These are phyloP conservation scores for Fusarium cyanostomum DNA, from an alignment of 2,329 filamentous ascomycete species.

Conservation along the genomic window DNA sequence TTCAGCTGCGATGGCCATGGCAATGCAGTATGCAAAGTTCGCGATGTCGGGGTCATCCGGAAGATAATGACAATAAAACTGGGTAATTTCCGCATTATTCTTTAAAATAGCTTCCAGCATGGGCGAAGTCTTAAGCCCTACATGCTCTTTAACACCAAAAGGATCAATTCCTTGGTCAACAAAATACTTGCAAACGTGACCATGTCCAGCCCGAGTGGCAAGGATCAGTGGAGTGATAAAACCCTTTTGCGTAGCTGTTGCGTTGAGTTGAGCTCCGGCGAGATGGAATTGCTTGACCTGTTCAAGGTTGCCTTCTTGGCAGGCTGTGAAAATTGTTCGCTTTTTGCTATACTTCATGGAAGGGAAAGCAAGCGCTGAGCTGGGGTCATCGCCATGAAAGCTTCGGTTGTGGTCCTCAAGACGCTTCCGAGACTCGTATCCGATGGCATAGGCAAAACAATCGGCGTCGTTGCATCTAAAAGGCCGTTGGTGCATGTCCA, in stretches of 20 bases:
- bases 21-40: accelerated
- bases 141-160: background rate
- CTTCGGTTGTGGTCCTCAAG: background rate
- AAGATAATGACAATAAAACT: background rate
- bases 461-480: accelerated
- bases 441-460: background rate
- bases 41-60: background rate
- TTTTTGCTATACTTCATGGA: accelerated
- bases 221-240: accelerated
- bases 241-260: accelerated
- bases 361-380: accelerated
- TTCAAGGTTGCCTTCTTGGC: accelerated
- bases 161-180: accelerated
- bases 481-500: accelerated
- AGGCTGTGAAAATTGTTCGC: background rate
- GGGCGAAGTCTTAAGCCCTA: no score
- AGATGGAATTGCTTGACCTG: background rate
- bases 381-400: accelerated
- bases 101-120: background rate
- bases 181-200: background rate
- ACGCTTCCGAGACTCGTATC: accelerated
- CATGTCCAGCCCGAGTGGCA: background rate
- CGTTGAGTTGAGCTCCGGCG: background rate
- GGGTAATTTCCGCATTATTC: background rate
- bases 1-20: background rate